Conservation (phyloP, 768 basidiomycete genomes). For the Termitomyces sp. region DNA sequence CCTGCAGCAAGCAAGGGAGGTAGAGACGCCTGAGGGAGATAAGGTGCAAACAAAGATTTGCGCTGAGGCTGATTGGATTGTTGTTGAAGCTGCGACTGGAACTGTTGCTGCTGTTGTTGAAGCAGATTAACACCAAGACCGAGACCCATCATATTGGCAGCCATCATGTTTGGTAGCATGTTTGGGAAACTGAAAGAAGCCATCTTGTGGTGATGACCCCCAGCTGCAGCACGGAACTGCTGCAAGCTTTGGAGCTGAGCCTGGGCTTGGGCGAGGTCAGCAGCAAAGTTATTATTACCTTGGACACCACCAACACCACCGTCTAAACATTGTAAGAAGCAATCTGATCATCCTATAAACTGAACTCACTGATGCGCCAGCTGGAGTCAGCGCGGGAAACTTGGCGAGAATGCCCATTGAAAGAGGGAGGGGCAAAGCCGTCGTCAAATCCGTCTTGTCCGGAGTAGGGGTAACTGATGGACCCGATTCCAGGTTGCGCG, state of each 20-base stretch:
- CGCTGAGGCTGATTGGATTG: conserved; percentile 90
- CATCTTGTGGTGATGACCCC: conserved; percentile 96
- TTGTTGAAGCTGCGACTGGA: conserved; percentile 94
- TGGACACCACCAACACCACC: conserved; percentile 72
- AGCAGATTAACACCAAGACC: conserved; percentile 80
- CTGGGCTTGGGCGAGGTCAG: conserved; percentile 94
- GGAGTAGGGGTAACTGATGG: conserved; percentile 47
- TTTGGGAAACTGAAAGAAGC: conserved; percentile 97
- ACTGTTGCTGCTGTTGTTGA: conserved; percentile 92
- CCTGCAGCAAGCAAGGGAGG: conserved; percentile 96
- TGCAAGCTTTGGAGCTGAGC: conserved; percentile 95
- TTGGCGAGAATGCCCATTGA: conserved; percentile 73
- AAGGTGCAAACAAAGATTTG: conserved; percentile 97
- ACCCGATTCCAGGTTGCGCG: conserved; percentile 42
- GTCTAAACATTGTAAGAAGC: conserved; percentile 37
- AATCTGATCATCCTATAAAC: neutral
- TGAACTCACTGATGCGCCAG: conserved; percentile 82
- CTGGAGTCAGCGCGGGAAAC: conserved; percentile 75
- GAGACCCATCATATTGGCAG: conserved; percentile 93
- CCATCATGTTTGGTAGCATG: conserved; percentile 97
- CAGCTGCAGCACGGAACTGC: conserved; percentile 93
- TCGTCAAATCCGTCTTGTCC: conserved; percentile 76
- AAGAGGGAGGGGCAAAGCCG: conserved; percentile 61
- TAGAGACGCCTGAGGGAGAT: conserved; percentile 95
- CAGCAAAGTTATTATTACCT: conserved; percentile 59